These are phyloP conservation scores for Podospora tetraspora DNA, from an alignment of 495 filamentous ascomycete genomes.

Conservation along the genomic window DNA sequence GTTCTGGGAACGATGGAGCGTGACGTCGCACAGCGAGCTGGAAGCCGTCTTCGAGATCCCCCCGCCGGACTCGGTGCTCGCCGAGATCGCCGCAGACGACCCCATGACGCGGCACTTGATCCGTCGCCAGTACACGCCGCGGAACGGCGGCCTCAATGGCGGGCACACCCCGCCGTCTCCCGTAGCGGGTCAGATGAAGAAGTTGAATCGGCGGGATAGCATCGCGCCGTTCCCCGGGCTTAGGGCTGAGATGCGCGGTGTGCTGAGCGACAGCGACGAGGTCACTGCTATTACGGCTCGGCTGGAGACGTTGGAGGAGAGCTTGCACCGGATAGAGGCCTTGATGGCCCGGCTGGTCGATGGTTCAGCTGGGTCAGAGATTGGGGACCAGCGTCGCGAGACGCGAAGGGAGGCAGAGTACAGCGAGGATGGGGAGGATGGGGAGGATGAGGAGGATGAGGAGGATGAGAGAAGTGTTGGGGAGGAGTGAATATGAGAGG, in stretches of 20 bases:
- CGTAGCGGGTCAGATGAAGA: conserved; percentile 11
- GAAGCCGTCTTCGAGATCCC: conserved; percentile 63
- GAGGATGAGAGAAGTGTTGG: background rate
- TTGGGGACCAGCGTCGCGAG: background rate
- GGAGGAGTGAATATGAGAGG: background rate
- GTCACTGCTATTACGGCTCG: conserved; percentile 29
- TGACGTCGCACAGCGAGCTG: conserved; percentile 58
- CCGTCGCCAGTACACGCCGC: conserved; percentile 41
- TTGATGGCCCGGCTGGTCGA: conserved; percentile 30
- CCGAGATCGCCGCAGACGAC: conserved; percentile 51
- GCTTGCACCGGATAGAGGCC: conserved; percentile 34
- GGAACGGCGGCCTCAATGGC: conserved; percentile 23
- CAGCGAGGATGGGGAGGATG: conserved; percentile 4
- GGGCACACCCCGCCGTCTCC: conserved; percentile 9
- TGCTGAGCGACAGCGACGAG: conserved; percentile 38
- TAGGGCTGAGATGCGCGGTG: conserved; percentile 32
- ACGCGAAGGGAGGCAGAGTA: background rate
- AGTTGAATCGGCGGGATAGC: conserved; percentile 40
- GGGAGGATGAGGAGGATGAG: conserved; percentile 5
- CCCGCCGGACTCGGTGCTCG: conserved; percentile 54
- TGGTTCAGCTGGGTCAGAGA: background rate
- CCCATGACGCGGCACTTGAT: conserved; percentile 47
- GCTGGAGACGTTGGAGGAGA: conserved; percentile 36
- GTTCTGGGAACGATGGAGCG: conserved; percentile 49
- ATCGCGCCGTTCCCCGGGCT: conserved; percentile 40